Evolutionary conservation across 2,329 filamentous ascomycete species (phyloP), one percentile per base, ranked within the genome.

Genomic region (Geoglossum cookeanum): DNA sequence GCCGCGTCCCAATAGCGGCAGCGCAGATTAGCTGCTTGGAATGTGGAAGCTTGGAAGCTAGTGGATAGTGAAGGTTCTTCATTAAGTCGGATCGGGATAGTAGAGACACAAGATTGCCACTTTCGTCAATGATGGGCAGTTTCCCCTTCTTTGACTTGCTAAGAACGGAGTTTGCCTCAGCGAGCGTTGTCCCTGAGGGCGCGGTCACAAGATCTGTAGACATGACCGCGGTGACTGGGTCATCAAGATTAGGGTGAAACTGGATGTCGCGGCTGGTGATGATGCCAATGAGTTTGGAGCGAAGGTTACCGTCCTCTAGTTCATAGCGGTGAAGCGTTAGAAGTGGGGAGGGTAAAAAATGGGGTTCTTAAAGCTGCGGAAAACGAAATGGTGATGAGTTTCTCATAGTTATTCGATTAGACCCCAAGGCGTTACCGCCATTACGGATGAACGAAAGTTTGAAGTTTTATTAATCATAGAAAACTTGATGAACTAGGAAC

Each of bases 391-490:
- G 54, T 17, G n/a, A 44, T 33, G 17, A 15, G 9, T 30, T 42
- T 22, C 15, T 58, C 56, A 47, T 37, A 13, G 39, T 56, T 44
- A 58, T 42, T 15, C 33, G 33, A 47, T 51, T 35, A 58, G 73
- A 95, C 89, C 87, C 80, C 89, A 95, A 76, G 78, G 87, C 86
- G 79, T 79, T 82, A 75, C 78, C 78, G 83, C 86, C 85, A 80
- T 84, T 94, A 79, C 87, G 88, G 92, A 91, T 91, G 92, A 98
- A 98, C 92, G 92, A 98, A 98, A 98, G 92, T 97, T 97, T 96
- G 35, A 45, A 22, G 17, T 35, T 9, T 53, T 11, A 33, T 22
- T 53, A 32, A 53, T 53, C 49, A 53, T 53, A 53, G 49, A 53
- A 53, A 53, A 8, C 32, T 58, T 57, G 17, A 4, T 45, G 15